These are phyloP conservation scores for Ehretia macrophylla DNA, from an alignment of 257 asterid genomes.

Conservation along the genomic window DNA sequence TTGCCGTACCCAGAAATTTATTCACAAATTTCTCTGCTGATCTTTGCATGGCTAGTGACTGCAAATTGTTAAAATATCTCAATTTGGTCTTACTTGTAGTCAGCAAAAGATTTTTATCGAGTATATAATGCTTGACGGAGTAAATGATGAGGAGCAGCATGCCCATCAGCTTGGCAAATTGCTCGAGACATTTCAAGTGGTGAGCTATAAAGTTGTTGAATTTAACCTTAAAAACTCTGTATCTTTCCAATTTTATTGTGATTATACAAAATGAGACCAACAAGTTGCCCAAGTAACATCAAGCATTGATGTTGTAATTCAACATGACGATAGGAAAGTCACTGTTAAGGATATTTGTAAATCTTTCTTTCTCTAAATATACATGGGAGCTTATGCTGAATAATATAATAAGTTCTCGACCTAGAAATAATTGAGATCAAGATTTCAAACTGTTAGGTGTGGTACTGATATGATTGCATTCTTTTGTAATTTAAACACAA, in stretches of 20 bases:
- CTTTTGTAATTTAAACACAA: background rate
- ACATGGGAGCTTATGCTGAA: too few relatives aligned
- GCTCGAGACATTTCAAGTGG: constrained; percentile 69
- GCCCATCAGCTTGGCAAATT: constrained; percentile 92
- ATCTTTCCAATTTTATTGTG: background rate
- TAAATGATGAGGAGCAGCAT: constrained; percentile 84
- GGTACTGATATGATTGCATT: background rate
- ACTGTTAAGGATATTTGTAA: too few relatives aligned
- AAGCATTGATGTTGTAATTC: too few relatives aligned
- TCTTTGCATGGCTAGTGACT: background rate
- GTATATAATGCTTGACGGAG: constrained; percentile 95
- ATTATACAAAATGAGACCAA: too few relatives aligned
- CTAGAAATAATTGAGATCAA: too few relatives aligned
- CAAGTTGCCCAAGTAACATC: too few relatives aligned
- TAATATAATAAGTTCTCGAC: too few relatives aligned
- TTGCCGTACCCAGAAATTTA: background rate
- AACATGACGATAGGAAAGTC: too few relatives aligned
- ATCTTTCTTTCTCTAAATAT: too few relatives aligned
- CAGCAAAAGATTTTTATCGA: constrained; percentile 91
- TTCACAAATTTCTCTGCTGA: background rate
- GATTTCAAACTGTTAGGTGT: background rate
- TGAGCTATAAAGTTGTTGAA: constrained; percentile 24
- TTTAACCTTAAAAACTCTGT: background rate
- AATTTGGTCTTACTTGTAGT: constrained; percentile 44
- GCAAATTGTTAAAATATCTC: constrained; percentile 25